Base-by-base conservation (phyloP, 2,329 filamentous ascomycete genomes). In the Calonectria crousiana region DNA sequence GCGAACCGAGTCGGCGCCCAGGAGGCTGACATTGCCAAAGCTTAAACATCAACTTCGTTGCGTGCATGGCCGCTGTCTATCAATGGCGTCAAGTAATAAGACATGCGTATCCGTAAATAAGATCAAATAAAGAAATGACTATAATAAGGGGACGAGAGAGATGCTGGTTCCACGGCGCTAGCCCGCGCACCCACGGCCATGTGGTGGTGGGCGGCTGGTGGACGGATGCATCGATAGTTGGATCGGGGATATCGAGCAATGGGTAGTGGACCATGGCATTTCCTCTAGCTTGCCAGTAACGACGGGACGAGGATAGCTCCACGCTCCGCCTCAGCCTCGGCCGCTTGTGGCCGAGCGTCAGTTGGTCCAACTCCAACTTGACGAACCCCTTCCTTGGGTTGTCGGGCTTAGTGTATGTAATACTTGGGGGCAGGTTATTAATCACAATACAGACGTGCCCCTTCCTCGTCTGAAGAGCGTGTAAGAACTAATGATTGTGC, bases 191-290 rank as follows among this genome's bases (percentile, higher is more conserved):
- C 56, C 56, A 60, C 32, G 34, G n/a, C 56, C 56, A 60, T 60
- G 56, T 60, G 56, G 53, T 56, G 20, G 26, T 47, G 26, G 49
- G 32, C 47, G 56, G 47, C 36, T 52, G 58, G 47, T 47, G 32
- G 67, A 26, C n/a, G 53, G 58, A 70, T 69, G 56, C 53, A 69
- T 70, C 68, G 58, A 70, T 70, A 41, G 56, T 56, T 38, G 68
- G 36, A 70, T 70, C 58, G 58, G 38, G 68, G 68, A 62, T 56
- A 65, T 70, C 68, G 26, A 70, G 68, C 51, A 56, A 53, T 56
- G 47, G 44, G 34, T 34, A 49, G 34, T 53, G 66, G 36, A 56
- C 49, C 66, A 64, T 64, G 56, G 67, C 44, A 70, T 64, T 70
- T 64, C 23, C 67, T 70, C 36, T 64, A 44, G 60, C 60, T 53